These are phyloP conservation scores for Exophiala mesophila DNA, from an alignment of 2,329 filamentous ascomycete species.

Conservation along the genomic window DNA sequence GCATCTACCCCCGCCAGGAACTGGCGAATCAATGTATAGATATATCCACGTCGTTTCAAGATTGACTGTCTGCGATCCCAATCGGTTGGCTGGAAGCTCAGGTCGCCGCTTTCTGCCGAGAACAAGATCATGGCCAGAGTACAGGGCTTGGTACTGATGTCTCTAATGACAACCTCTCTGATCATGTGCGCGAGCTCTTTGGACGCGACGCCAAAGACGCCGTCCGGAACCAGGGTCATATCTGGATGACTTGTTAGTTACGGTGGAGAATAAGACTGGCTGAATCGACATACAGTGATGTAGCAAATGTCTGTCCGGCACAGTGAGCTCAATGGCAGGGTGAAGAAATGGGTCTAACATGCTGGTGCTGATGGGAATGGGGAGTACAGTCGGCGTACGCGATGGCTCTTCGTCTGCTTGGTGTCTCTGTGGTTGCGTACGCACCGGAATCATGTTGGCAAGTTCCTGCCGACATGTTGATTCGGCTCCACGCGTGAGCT, in stretches of 20 bases:
- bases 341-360: conserved; percentile 1
- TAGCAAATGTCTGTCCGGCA: background rate
- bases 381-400: background rate
- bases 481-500: too few species aligned
- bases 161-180: background rate
- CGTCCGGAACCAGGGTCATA: background rate
- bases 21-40: background rate
- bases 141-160: background rate
- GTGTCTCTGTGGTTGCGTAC: background rate
- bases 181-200: background rate
- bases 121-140: background rate
- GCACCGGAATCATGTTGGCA: too few species aligned
- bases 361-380: background rate
- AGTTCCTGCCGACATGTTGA: too few species aligned
- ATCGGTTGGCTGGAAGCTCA: background rate
- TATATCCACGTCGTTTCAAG: background rate
- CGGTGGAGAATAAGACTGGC: background rate
- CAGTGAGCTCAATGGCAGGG: background rate
- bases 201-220: background rate
- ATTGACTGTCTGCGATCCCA: background rate
- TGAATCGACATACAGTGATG: background rate
- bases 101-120: background rate
- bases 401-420: background rate
- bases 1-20: background rate
- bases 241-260: background rate